Base-by-base conservation (phyloP, 352 stramenopile species). In the Phytophthora citricola region DNA sequence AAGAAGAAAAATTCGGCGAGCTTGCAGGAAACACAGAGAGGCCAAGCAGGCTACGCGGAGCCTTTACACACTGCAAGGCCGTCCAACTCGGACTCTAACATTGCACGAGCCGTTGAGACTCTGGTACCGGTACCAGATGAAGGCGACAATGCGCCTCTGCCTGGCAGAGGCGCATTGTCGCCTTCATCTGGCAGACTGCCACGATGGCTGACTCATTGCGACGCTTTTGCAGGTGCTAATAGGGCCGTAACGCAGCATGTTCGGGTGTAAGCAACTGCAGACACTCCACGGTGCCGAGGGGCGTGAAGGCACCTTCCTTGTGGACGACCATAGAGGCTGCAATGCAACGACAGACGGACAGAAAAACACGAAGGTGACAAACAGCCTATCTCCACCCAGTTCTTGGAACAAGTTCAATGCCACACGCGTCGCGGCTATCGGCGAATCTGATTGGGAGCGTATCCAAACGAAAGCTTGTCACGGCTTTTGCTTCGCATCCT, bases 311-410 rank as follows among this genome's bases (percentile, higher is more conserved):
- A 6, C 7, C 31, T 12, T 50, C 29, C 56, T 24, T 56, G 47
- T 51, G 24, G 47, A 38, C 26, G 41, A 27, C 49, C 49, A 58
- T 60, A 66, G 58, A 66, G 48, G 17, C 49, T 66, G 58, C 49
- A 67, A 67, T 61, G 41, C 59, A 67, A 67, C 58, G 50, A 66
- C 50, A 50, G 40, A 49, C 50, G 31, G n/a, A 67, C 50, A 67
- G 50, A 61, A 55, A 61, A 60, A 60, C 27, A 32, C 17, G 26
- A 45, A 43, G n/a, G 22, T 17, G 55, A 10, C 29, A 34, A 36
- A 36, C 8, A 36, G 31, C 32, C 45, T 44, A 63, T 63, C 24
- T 63, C 32, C 44, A 48, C 41, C 22, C 31, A 38, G 14, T 29
- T 27, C 36, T 50, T 20, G 11, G 38, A 45, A 48, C 49, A 66